Conservation (phyloP, 2,329 filamentous ascomycete species). For the Lithohypha guttulata region DNA sequence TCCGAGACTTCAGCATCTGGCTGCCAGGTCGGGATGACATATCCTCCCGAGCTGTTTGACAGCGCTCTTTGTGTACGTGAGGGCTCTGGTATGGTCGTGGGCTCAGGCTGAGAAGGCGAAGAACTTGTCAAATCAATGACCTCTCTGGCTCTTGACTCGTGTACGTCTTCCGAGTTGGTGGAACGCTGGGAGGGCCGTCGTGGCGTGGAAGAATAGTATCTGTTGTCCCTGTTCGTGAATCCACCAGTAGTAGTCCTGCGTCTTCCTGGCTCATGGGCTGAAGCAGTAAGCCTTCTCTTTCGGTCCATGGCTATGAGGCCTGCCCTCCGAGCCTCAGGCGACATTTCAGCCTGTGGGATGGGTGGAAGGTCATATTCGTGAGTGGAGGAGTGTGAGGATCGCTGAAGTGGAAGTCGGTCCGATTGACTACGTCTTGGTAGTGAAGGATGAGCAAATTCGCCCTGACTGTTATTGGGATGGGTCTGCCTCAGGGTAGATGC, state of each 20-base stretch:
- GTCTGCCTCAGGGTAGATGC: no score
- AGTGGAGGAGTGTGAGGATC: background rate
- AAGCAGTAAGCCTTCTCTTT: conserved; percentile 33
- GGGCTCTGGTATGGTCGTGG: conserved; percentile 14
- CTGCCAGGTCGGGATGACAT: conserved; percentile 70
- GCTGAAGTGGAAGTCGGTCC: conserved; percentile 1
- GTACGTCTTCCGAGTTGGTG: conserved; percentile 12
- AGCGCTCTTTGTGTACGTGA: conserved; percentile 10
- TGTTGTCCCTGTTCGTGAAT: conserved; percentile 13
- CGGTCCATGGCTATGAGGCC: conserved; percentile 26
- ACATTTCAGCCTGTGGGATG: conserved; percentile 12
- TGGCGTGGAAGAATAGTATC: conserved; percentile 19
- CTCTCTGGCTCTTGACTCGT: conserved; percentile 10
- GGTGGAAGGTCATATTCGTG: conserved; percentile 9
- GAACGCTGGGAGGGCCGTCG: conserved; percentile 24
- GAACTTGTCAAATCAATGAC: conserved; percentile 22
- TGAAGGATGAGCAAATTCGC: background rate
- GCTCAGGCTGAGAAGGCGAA: conserved; percentile 21
- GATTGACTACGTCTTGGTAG: conserved; percentile 7
- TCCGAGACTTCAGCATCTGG: conserved; percentile 70
- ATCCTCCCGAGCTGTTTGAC: conserved; percentile 28
- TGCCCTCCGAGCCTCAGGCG: conserved; percentile 15
- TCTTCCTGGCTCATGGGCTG: conserved; percentile 24
- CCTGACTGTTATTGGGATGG: no score
- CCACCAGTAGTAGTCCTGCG: conserved; percentile 20